These are phyloP conservation scores for Suillus fuscotomentosus DNA, from an alignment of 768 basidiomycete species.

Conservation along the genomic window DNA sequence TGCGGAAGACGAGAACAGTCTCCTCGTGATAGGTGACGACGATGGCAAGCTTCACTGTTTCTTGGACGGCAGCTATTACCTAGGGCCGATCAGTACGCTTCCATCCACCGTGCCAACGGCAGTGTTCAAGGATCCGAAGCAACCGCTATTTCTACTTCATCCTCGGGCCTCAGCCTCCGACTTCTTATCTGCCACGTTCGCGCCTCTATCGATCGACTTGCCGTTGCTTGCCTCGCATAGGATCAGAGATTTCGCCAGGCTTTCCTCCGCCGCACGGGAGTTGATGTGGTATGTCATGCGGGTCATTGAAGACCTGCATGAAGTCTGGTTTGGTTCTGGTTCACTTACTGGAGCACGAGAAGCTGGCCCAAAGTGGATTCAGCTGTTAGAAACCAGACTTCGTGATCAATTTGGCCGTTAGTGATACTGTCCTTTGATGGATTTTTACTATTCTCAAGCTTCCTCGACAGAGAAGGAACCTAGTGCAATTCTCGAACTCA, in stretches of 20 bases:
- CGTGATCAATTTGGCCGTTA: constrained; percentile 65
- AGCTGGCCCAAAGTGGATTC: constrained; percentile 72
- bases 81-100: constrained; percentile 49
- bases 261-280: constrained; percentile 69
- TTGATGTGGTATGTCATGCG: constrained; percentile 71
- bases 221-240: constrained; percentile 56
- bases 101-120: constrained; percentile 14
- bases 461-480: constrained; percentile 52
- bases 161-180: constrained; percentile 30
- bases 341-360: constrained; percentile 65
- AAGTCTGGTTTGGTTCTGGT: constrained; percentile 71
- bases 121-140: constrained; percentile 43
- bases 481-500: constrained; percentile 69
- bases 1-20: constrained; percentile 57
- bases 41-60: constrained; percentile 60
- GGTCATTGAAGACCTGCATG: constrained; percentile 69
- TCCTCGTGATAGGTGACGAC: constrained; percentile 61
- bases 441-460: background rate
- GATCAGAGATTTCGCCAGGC: constrained; percentile 66
- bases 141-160: constrained; percentile 51
- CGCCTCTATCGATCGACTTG: constrained; percentile 49
- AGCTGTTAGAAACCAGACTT: constrained; percentile 61
- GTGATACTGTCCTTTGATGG: constrained; percentile 19
- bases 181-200: constrained; percentile 24
- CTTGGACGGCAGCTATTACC: constrained; percentile 73